Evolutionary conservation across 306 rosid genomes (phyloP).

Genomic region (Datisca glomerata): DNA sequence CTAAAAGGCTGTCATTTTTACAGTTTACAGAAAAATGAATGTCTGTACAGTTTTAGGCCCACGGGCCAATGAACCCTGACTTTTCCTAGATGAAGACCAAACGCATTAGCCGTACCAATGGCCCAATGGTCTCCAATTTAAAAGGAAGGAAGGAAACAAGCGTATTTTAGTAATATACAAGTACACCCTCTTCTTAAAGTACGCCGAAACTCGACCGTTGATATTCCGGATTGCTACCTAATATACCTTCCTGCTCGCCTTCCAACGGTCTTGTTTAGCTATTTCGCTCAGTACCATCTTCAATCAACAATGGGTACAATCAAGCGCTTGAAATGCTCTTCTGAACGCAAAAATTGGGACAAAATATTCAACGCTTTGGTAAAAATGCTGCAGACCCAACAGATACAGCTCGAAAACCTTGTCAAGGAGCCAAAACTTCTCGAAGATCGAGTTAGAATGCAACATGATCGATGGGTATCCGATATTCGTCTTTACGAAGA

Average conservation of each 20-base stretch:
- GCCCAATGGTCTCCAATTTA: too few species aligned
- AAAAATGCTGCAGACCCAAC: conserved; percentile 41
- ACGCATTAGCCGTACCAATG: too few species aligned
- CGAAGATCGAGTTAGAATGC: conserved; percentile 37
- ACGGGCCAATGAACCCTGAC: too few species aligned
- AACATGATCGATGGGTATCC: conserved; percentile 48
- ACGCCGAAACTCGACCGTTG: conserved; percentile 2
- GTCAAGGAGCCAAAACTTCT: conserved; percentile 37
- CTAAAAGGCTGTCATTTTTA: too few species aligned
- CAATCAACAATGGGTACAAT: conserved; percentile 35
- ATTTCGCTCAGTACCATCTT: too few species aligned
- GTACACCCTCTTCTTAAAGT: too few species aligned
- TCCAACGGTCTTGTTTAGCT: neutral
- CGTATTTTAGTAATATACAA: too few species aligned
- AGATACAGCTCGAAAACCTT: conserved; percentile 49
- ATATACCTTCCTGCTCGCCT: neutral
- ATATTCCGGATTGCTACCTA: neutral
- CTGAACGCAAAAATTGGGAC: conserved; percentile 45
- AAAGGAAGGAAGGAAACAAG: too few species aligned
- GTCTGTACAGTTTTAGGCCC: too few species aligned
- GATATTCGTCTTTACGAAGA: conserved; percentile 33
- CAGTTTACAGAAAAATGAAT: too few species aligned
- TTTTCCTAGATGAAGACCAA: too few species aligned
- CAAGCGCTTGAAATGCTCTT: conserved; percentile 13
- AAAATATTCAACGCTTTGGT: conserved; percentile 36